Evolutionary conservation across 352 stramenopile species (phyloP).

Genomic region (Phytophthora fragariae): DNA sequence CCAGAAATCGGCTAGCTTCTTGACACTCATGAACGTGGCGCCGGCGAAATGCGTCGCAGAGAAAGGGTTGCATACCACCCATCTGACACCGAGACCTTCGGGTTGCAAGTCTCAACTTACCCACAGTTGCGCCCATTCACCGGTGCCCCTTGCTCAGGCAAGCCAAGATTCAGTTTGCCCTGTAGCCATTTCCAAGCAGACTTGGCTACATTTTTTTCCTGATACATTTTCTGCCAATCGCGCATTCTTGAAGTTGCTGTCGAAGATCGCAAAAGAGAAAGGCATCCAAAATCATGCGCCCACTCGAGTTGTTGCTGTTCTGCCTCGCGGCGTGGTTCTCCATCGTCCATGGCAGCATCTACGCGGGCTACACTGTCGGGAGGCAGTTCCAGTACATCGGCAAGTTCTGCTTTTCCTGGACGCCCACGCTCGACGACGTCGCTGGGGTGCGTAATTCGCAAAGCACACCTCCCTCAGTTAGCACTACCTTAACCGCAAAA

Average conservation of each 20-base stretch:
- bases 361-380: constrained; percentile 68
- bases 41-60: constrained; percentile 1
- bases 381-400: constrained; percentile 81
- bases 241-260: constrained; percentile 31
- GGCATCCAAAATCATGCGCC: constrained; percentile 3
- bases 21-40: constrained; percentile 7
- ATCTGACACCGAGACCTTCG: constrained; percentile 18
- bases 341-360: constrained; percentile 44
- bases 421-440: constrained; percentile 61
- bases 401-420: constrained; percentile 87
- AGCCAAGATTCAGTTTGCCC: neutral
- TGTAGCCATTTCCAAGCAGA: neutral
- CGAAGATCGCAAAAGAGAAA: constrained; percentile 28
- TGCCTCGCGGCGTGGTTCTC: constrained; percentile 5
- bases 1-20: constrained; percentile 19
- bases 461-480: neutral
- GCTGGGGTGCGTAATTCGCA: constrained; percentile 49
- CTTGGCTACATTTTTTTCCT: constrained; percentile 15
- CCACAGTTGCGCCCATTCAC: neutral
- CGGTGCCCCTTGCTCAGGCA: neutral
- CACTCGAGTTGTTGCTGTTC: constrained; percentile 24
- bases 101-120: neutral
- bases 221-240: constrained; percentile 3
- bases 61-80: neutral
- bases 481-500: neutral